Conservation (phyloP, 2,329 filamentous ascomycete genomes). For the Raffaelea albimanens region DNA sequence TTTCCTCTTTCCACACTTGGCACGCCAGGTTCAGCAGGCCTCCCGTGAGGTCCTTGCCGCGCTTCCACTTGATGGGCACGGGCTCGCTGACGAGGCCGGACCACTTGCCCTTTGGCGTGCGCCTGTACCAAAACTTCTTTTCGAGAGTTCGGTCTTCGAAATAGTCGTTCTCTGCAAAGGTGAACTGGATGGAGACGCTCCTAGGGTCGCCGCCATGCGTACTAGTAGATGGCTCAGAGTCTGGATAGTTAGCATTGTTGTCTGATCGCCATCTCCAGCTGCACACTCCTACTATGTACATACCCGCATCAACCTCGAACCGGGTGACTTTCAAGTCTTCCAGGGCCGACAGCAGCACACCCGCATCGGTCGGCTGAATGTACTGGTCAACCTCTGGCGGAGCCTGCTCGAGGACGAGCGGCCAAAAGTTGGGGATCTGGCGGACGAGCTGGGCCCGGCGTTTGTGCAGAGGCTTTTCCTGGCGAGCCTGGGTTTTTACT, state of each 20-base stretch:
- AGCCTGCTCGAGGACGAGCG: slow-evolving; percentile 81
- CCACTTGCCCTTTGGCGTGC: not conserved
- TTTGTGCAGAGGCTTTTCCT: slow-evolving; percentile 63
- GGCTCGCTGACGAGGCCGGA: slow-evolving; percentile 68
- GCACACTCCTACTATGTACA: too few relatives aligned
- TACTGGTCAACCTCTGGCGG: slow-evolving; percentile 80
- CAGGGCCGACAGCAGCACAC: slow-evolving; percentile 60
- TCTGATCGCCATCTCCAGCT: too few relatives aligned
- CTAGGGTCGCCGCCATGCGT: slow-evolving; percentile 84
- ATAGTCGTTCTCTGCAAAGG: slow-evolving; percentile 72
- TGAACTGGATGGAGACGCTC: slow-evolving; percentile 66
- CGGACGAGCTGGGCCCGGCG: slow-evolving; percentile 63
- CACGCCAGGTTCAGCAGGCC: slow-evolving; percentile 68
- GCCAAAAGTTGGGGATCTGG: slow-evolving; percentile 84
- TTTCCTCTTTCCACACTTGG: slow-evolving; percentile 56
- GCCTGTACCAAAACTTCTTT: slow-evolving; percentile 86
- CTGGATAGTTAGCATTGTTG: too few relatives aligned
- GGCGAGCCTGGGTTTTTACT: slow-evolving; percentile 46
- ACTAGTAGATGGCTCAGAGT: too few relatives aligned
- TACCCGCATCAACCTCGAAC: slow-evolving; percentile 70
- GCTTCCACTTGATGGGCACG: slow-evolving; percentile 81
- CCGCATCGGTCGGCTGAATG: slow-evolving; percentile 72
- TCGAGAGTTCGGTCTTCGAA: slow-evolving; percentile 71
- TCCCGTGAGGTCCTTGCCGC: slow-evolving; percentile 71
- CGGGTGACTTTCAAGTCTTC: slow-evolving; percentile 62